Base-by-base conservation (phyloP, 2,329 filamentous ascomycete genomes). In the Pezicula radicicola region DNA sequence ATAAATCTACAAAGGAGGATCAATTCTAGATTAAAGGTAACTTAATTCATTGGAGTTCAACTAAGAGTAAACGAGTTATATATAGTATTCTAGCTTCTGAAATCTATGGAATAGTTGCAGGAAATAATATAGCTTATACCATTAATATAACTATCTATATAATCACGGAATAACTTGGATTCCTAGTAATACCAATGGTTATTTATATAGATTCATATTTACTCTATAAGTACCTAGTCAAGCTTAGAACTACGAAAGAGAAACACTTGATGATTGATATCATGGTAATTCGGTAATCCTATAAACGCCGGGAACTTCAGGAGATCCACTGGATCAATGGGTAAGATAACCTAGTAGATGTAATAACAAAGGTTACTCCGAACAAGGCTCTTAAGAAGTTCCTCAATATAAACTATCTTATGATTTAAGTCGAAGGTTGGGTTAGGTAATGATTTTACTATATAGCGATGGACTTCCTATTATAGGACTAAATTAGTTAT, bases 201-300 rank as follows among this genome's bases (percentile, higher is more conserved):
- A 27, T 60, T 21, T 62, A 30, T 46, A 59, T 50, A 2, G 46
- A 59, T 28, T 57, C 39, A 3, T 56, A 53, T 28, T 60, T 21
- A 9, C 13, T 60, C 12, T 62, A 60, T 19, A 36, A 60, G 28
- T 57, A 33, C 21, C 39, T 61, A 2, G 35, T 58, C 1, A 61
- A 59, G 15, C 37, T 59, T 0, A 41, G 52, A 2, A 58, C 51
- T 2, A 60, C 50, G 0, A 52, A 56, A n/a, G 53, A 63, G n/a
- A 59, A 63, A 21, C 4, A 54, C 1, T 18, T 54, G 1, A 61
- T 58, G 46, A 58, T 61, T 25, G 53, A 62, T 41, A 57, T 63
- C 12, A 60, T 63, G 41, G 46, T 47, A 1, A 15, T 64, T 0
- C 19, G 55, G 0, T 36, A 63, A 47, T 55, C 48, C 1, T 63